Conservation (phyloP, 306 rosid genomes). For the Vigna trinervia region DNA sequence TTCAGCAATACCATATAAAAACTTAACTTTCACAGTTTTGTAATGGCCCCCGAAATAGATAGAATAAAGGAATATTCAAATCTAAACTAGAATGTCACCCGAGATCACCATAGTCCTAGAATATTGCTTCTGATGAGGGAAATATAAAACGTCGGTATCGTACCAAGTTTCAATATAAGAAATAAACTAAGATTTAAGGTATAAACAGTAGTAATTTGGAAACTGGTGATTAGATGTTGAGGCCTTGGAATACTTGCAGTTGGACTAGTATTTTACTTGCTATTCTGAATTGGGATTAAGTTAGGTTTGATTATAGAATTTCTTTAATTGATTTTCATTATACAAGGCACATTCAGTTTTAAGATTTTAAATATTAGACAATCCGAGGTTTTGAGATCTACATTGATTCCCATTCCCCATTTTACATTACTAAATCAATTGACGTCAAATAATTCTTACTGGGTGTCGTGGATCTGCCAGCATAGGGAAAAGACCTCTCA, state of each 20-base stretch:
- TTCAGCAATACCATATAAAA: background rate
- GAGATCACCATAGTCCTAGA: background rate
- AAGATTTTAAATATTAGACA: slow-evolving; percentile 8
- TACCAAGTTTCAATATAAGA: background rate
- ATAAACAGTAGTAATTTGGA: background rate
- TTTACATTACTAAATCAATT: slow-evolving; percentile 2
- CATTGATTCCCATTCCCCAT: background rate
- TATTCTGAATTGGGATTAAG: background rate
- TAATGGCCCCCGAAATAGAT: background rate
- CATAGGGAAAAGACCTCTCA: slow-evolving; percentile 92
- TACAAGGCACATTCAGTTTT: slow-evolving; percentile 15
- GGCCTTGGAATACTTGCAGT: background rate
- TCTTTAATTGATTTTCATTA: slow-evolving; percentile 21
- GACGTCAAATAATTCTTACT: slow-evolving; percentile 58
- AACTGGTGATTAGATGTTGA: background rate
- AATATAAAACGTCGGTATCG: background rate
- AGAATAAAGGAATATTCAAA: slow-evolving; percentile 11
- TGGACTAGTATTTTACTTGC: slow-evolving; percentile 4
- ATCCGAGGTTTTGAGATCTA: background rate
- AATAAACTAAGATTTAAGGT: background rate
- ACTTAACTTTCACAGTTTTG: background rate
- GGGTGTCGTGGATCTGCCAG: slow-evolving; percentile 97
- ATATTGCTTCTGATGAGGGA: background rate
- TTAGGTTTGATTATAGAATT: background rate
- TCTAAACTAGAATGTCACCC: background rate